Base-by-base conservation (phyloP, 495 filamentous ascomycete species). In the Aspergillus carlsbadensis region DNA sequence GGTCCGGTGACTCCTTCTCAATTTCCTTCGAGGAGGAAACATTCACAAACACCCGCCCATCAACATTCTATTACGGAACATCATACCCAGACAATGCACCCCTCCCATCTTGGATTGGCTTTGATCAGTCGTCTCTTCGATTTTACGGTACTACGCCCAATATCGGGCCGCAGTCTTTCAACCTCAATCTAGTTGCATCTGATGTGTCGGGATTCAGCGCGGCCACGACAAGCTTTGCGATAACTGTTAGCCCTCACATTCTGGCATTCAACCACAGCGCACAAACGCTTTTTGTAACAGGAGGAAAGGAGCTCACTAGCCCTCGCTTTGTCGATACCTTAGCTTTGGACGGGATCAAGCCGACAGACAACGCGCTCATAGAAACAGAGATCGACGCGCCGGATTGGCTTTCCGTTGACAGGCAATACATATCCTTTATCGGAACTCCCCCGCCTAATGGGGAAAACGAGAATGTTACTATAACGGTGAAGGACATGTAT, bases 71-170 rank as follows among this genome's bases (percentile, higher is more conserved):
- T 68, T 94, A 96, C 64, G 88, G 91, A 20, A 84, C 87, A 10
- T 87, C 88, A 35, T 47, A 39, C n/a, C 73, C 75, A 6, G 85
- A 92, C 57, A 89, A 92, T 62, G 86, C 87, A 6, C 92, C 93
- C 29, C 73, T 96, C 36, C 92, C 92, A 33, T 89, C 91, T 5
- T 96, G 91, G 92, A 81, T 96, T 37, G 74, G 69, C 10, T 96
- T 97, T 62, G 84, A 96, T 63, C 60, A 80, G 2, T 57, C 64
- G 2, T 72, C 59, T 6, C 78, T 96, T 29, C 78, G 79, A 10
- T 96, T 96, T 61, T 83, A 82, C 6, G 92, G 92, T n/a, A 81
- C 72, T 41, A 86, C 86, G 4, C 92, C 91, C 5, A 67, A 83
- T 13, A 86, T 84, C 35, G 83, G 84, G 2, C 86, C 91, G 13